These are phyloP conservation scores for Conticribra guillardii DNA, from an alignment of 108 stramenopile species.

Conservation along the genomic window DNA sequence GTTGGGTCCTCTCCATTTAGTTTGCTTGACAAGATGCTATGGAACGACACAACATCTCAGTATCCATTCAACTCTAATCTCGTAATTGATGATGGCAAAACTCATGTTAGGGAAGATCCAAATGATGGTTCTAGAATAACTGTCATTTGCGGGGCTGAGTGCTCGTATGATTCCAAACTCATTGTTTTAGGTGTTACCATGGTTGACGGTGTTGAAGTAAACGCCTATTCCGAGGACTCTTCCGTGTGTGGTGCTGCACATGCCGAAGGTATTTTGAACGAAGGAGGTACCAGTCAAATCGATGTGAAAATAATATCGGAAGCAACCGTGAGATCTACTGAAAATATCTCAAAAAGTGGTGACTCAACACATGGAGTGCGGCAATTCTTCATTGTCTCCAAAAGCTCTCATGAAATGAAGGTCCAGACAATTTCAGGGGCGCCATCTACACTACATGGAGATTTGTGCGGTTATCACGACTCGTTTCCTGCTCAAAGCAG, in stretches of 20 bases:
- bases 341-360: conserved; percentile 3
- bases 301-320: conserved; percentile 50
- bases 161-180: conserved; percentile 17
- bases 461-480: conserved; percentile 66
- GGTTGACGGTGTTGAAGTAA: conserved; percentile 20
- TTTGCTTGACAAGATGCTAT: conserved; percentile 49
- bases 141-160: conserved; percentile 55
- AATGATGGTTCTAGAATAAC: conserved; percentile 73
- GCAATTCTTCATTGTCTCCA: conserved; percentile 31
- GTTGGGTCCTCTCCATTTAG: conserved; percentile 77
- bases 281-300: conserved; percentile 39
- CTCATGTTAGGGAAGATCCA: conserved; percentile 67
- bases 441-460: conserved; percentile 63
- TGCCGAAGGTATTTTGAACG: conserved; percentile 62
- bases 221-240: conserved; percentile 65
- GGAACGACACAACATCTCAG: conserved; percentile 25
- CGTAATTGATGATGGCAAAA: conserved; percentile 62
- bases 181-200: not conserved
- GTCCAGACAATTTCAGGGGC: conserved; percentile 83
- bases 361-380: not conserved
- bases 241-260: conserved; percentile 75
- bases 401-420: conserved; percentile 27
- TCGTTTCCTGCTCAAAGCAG: conserved; percentile 64
- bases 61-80: conserved; percentile 56
- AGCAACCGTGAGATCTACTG: conserved; percentile 1